Evolutionary conservation across 2,329 filamentous ascomycete species (phyloP).

Genomic region (Fusarium aywerte): DNA sequence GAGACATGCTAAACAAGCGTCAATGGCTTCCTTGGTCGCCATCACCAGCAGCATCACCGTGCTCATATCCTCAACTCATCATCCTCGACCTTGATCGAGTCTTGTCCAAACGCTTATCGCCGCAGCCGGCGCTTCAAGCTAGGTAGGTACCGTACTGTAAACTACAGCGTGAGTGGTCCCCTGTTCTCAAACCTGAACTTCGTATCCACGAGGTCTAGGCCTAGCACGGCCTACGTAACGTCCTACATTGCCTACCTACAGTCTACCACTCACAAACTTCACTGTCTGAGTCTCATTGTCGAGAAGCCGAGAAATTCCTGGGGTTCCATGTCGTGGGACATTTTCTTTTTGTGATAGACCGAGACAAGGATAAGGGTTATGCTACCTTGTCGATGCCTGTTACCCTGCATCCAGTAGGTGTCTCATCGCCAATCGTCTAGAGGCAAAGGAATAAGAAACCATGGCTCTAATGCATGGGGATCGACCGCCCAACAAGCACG

Average conservation of each 20-base stretch:
- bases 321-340: conserved; percentile 29
- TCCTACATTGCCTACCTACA: conserved; percentile 6
- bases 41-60: background rate
- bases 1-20: conserved; percentile 8
- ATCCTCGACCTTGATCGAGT: conserved; percentile 1
- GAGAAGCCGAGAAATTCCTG: conserved; percentile 23
- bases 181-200: conserved; percentile 8
- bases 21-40: conserved; percentile 22
- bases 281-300: conserved; percentile 4
- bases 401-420: conserved; percentile 34
- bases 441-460: conserved; percentile 14
- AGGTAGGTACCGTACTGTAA: background rate
- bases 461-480: conserved; percentile 40
- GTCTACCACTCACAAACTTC: conserved; percentile 19
- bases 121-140: conserved; percentile 32
- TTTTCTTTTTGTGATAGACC: conserved; percentile 11
- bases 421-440: conserved; percentile 35
- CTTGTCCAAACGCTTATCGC: conserved; percentile 24
- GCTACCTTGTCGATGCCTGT: conserved; percentile 18
- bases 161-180: background rate
- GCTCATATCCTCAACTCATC: background rate
- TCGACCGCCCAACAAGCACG: conserved; percentile 40
- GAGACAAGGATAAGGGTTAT: conserved; percentile 19
- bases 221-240: conserved; percentile 32
- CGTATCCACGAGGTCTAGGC: conserved; percentile 28